Evolutionary conservation across 805 yeast species (phyloP).

Genomic region (Pichia ethanolica): DNA sequence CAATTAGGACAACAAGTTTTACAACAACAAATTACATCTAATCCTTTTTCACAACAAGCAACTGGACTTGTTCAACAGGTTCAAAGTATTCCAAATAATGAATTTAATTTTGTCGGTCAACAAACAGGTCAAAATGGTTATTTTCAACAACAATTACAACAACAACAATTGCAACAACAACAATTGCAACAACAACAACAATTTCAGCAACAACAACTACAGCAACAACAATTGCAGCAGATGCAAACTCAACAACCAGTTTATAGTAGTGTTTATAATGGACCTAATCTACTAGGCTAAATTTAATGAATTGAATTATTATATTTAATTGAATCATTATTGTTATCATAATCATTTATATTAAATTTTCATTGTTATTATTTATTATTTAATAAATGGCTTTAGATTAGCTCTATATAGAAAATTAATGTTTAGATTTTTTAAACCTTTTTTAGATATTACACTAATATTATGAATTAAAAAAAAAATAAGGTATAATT

Average conservation of each 20-base stretch:
- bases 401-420: too few species aligned
- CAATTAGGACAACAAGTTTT: constrained; percentile 5
- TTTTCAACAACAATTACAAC: not conserved
- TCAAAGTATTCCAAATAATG: not conserved
- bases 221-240: constrained; percentile 2
- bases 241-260: constrained; percentile 3
- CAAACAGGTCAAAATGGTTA: not conserved
- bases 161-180: constrained; percentile 1
- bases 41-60: constrained; percentile 15
- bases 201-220: constrained; percentile 9
- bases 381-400: too few species aligned
- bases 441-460: too few species aligned
- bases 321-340: not conserved
- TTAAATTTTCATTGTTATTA: too few species aligned
- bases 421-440: too few species aligned
- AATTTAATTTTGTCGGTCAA: constrained; percentile 1
- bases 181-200: constrained; percentile 2
- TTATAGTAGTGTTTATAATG: constrained; percentile 18
- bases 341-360: not conserved
- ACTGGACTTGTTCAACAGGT: constrained; percentile 7
- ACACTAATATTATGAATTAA: too few species aligned
- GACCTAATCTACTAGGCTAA: constrained; percentile 21
- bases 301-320: not conserved
- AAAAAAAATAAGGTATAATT: too few species aligned
- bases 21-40: constrained; percentile 12